These are phyloP conservation scores for Brassica nigra DNA, from an alignment of 345 rosid genomes.

Conservation along the genomic window DNA sequence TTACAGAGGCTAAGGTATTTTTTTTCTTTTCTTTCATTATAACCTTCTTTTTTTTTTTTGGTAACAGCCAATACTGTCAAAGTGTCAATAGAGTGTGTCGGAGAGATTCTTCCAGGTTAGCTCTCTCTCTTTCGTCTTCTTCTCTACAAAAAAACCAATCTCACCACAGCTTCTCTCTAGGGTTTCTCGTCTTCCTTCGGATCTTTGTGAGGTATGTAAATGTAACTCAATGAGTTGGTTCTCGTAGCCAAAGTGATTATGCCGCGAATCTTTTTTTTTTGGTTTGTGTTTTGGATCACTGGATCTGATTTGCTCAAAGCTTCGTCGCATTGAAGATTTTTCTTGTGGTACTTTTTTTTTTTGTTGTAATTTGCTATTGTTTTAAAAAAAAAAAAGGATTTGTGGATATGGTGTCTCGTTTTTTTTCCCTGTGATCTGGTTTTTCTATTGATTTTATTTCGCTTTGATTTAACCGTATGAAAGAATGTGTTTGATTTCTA, in stretches of 20 bases:
- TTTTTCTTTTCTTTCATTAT: not conserved
- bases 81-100: conserved; percentile 36
- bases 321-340: not conserved
- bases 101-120: conserved; percentile 34
- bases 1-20: conserved; percentile 5
- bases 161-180: conserved; percentile 17
- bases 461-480: not conserved
- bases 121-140: conserved; percentile 29
- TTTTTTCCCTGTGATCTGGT: conserved; percentile 11
- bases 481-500: not conserved
- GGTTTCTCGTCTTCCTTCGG: conserved; percentile 23
- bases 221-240: conserved; percentile 6
- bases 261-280: conserved; percentile 1
- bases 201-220: conserved; percentile 35
- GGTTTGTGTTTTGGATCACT: conserved; percentile 16
- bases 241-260: not conserved
- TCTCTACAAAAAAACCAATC: conserved; percentile 21
- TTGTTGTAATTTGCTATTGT: too few relatives aligned
- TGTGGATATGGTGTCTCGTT: not conserved
- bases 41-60: not conserved
- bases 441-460: conserved; percentile 4
- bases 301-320: conserved; percentile 1
- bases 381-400: not conserved
- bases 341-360: not conserved
- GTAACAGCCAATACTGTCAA: conserved; percentile 26